Percentiles rank a stretch among this genome's conserved stretches.
Evolutionary conservation across 306 rosid species (phyloP).

Genomic region (Malus orientalis): DNA sequence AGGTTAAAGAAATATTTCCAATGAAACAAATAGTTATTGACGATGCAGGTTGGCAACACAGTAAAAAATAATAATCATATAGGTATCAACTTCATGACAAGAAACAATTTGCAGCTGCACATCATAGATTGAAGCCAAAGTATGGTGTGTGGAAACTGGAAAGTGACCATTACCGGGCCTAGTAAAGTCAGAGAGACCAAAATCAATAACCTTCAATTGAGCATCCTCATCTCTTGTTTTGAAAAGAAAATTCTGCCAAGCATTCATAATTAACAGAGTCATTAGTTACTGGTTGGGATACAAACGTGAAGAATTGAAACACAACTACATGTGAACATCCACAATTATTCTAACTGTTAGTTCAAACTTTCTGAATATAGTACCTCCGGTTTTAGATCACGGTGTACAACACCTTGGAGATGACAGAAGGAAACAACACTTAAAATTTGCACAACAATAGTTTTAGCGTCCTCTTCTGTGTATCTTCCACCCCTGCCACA

Average conservation of each 20-base stretch:
- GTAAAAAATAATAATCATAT: background rate
- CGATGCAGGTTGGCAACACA: background rate
- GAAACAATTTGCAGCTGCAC: conserved; percentile 2
- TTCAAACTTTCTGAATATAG: conserved; percentile 7
- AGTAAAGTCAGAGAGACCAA: conserved; percentile 94
- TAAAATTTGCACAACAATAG: conserved; percentile 74
- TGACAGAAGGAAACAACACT: conserved; percentile 79
- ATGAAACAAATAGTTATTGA: background rate
- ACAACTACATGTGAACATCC: conserved; percentile 1
- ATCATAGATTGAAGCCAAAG: background rate
- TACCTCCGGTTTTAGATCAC: conserved; percentile 99
- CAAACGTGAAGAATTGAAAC: background rate
- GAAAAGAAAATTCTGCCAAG: conserved; percentile 84
- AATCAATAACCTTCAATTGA: conserved; percentile 76
- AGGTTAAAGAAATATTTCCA: background rate
- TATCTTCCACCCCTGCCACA: conserved; percentile 90
- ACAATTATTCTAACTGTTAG: conserved; percentile 7
- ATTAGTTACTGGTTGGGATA: conserved; percentile 10
- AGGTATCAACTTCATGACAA: background rate
- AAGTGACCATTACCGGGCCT: conserved; percentile 61
- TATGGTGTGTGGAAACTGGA: conserved; percentile 9
- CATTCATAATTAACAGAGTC: conserved; percentile 17
- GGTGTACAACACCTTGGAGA: conserved; percentile 94
- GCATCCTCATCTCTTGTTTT: conserved; percentile 68
- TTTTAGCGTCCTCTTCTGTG: conserved; percentile 82